These are phyloP conservation scores for Grifola frondosa DNA, from an alignment of 1,284 basidiomycete species.

Conservation along the genomic window DNA sequence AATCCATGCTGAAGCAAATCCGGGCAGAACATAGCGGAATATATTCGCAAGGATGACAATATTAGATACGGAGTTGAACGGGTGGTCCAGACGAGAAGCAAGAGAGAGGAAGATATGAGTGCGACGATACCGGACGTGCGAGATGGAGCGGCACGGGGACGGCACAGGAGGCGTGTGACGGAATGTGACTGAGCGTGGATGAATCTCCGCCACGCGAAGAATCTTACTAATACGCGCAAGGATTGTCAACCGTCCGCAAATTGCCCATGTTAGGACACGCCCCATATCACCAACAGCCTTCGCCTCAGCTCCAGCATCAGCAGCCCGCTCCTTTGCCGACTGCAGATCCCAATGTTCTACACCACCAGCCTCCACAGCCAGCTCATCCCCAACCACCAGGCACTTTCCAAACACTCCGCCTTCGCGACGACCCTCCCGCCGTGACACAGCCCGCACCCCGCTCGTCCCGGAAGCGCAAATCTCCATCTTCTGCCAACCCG, in stretches of 20 bases:
- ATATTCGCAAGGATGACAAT: no score
- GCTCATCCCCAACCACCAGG: slow-evolving; percentile 36
- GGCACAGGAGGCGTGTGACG: no score
- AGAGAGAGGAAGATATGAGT: slow-evolving; percentile 2
- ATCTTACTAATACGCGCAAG: slow-evolving; percentile 38
- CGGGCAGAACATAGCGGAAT: no score
- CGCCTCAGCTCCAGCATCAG: slow-evolving; percentile 34
- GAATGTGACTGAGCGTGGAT: slow-evolving; percentile 13
- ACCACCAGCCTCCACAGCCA: slow-evolving; percentile 28
- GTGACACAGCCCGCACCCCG: slow-evolving; percentile 33
- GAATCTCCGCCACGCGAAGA: slow-evolving; percentile 29
- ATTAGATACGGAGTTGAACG: no score
- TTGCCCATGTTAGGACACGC: slow-evolving; percentile 38
- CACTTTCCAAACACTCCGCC: slow-evolving; percentile 55
- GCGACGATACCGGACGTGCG: slow-evolving; percentile 7
- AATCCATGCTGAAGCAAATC: no score
- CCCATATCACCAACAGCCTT: slow-evolving; percentile 37
- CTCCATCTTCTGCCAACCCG: slow-evolving; percentile 34
- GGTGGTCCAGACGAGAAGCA: neutral
- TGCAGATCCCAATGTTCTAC: slow-evolving; percentile 22
- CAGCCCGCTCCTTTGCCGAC: slow-evolving; percentile 25
- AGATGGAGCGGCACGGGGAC: slow-evolving; percentile 14
- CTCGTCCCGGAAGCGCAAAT: slow-evolving; percentile 38
- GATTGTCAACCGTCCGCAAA: slow-evolving; percentile 26
- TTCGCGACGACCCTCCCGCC: slow-evolving; percentile 54